phyloP scores from a whole-genome alignment of 2,329 filamentous ascomycete genomes.

The Aspergillus tamarii region DNA sequence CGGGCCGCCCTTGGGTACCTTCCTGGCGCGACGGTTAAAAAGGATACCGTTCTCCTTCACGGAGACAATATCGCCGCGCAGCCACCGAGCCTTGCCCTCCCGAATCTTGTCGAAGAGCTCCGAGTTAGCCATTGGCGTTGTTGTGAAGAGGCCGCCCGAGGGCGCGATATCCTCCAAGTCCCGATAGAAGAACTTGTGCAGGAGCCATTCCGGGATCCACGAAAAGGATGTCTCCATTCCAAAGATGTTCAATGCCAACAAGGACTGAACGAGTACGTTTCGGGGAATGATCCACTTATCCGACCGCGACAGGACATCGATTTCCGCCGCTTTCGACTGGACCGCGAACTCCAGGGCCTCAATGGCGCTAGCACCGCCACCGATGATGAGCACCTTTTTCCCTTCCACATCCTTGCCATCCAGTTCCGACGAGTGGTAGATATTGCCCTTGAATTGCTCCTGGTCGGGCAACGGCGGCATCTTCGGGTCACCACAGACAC shows the following conservation, averaged over 20 bases:
- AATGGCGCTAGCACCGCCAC: conserved; percentile 2
- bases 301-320: conserved; percentile 73
- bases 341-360: conserved; percentile 60
- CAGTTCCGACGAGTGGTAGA: conserved; percentile 75
- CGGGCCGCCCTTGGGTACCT: conserved; percentile 75
- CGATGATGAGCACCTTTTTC: conserved; percentile 74
- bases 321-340: conserved; percentile 66
- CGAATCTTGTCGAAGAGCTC: conserved; percentile 78
- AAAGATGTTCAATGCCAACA: conserved; percentile 77
- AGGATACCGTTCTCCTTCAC: conserved; percentile 66
- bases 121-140: conserved; percentile 86
- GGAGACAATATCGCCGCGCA: conserved; percentile 75
- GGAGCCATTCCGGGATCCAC: conserved; percentile 75
- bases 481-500: conserved; percentile 79
- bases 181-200: conserved; percentile 80
- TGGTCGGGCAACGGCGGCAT: conserved; percentile 72
- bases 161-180: conserved; percentile 77
- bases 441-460: conserved; percentile 70
- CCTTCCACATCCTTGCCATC: conserved; percentile 72
- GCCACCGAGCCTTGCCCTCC: conserved; percentile 72
- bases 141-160: conserved; percentile 72
- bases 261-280: conserved; percentile 72
- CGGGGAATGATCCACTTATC: conserved; percentile 89
- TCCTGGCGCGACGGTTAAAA: conserved; percentile 72
- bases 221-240: conserved; percentile 75